These are phyloP conservation scores for Zanthoxylum bungeanum DNA, from an alignment of 345 rosid species.

Conservation along the genomic window DNA sequence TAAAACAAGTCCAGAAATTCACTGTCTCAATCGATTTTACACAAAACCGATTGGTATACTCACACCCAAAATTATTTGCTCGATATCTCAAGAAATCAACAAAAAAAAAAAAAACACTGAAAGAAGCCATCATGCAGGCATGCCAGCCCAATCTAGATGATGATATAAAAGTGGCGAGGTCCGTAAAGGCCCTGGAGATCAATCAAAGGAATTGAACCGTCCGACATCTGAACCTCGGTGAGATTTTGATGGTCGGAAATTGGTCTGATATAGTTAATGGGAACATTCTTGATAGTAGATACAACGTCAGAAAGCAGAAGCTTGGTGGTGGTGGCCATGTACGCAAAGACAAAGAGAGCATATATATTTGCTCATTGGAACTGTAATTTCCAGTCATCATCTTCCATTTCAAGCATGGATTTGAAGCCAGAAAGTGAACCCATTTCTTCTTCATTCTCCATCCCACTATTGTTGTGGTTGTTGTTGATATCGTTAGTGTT, in stretches of 20 bases:
- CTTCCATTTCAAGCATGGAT: constrained; percentile 52
- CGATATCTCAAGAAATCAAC: no score
- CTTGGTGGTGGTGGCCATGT: constrained; percentile 25
- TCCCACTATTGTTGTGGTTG: constrained; percentile 10
- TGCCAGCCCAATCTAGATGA: constrained; percentile 48
- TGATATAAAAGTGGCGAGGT: constrained; percentile 28
- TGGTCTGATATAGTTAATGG: constrained; percentile 53
- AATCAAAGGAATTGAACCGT: constrained; percentile 53
- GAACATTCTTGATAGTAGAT: constrained; percentile 35
- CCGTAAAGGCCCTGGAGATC: constrained; percentile 53
- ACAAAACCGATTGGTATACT: no score
- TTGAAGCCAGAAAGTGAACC: constrained; percentile 42
- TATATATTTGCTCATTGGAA: background rate
- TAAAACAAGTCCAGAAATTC: no score
- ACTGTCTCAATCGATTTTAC: no score
- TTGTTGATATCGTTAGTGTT: constrained; percentile 10
- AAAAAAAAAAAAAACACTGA: no score
- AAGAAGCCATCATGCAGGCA: constrained; percentile 65
- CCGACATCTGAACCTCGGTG: constrained; percentile 29
- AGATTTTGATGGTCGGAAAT: constrained; percentile 68
- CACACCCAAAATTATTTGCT: no score
- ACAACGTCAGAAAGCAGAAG: constrained; percentile 51
- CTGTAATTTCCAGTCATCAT: constrained; percentile 37
- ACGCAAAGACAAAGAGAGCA: background rate
- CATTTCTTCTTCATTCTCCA: constrained; percentile 39